phyloP scores from a whole-genome alignment of 2,329 filamentous ascomycete genomes.

The Penicillium frequentans region DNA sequence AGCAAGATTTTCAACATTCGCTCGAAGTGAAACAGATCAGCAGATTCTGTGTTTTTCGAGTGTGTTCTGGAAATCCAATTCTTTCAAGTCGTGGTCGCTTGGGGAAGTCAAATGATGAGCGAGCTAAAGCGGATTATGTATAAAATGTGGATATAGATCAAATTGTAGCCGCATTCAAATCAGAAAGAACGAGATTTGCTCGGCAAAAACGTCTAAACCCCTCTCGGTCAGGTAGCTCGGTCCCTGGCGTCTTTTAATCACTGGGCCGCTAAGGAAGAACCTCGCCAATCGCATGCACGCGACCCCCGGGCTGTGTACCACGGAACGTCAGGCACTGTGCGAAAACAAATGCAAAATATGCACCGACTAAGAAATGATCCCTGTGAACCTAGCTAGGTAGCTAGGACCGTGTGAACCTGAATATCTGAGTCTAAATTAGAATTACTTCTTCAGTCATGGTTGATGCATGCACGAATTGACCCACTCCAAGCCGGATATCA shows the following conservation, averaged over 20 bases:
- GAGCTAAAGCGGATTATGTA: too few species aligned
- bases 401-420: background rate
- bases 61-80: too few species aligned
- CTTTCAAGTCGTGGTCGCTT: too few species aligned
- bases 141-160: background rate
- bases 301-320: conserved; percentile 10
- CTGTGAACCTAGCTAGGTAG: background rate
- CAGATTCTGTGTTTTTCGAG: too few species aligned
- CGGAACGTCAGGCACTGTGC: conserved; percentile 3
- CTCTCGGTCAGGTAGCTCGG: background rate
- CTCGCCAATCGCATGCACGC: conserved; percentile 14
- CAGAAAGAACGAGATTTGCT: background rate
- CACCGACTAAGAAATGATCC: too few species aligned
- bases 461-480: background rate
- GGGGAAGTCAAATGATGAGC: too few species aligned
- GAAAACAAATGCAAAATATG: background rate
- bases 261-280: conserved; percentile 11
- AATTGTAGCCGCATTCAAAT: too few species aligned
- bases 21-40: background rate
- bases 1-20: background rate
- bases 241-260: background rate
- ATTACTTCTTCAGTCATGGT: background rate
- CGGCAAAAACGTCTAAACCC: background rate
- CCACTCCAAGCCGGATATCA: background rate
- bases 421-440: background rate